Evolutionary conservation across 2,329 filamentous ascomycete genomes (phyloP).

Genomic region (Truncatella angustata): DNA sequence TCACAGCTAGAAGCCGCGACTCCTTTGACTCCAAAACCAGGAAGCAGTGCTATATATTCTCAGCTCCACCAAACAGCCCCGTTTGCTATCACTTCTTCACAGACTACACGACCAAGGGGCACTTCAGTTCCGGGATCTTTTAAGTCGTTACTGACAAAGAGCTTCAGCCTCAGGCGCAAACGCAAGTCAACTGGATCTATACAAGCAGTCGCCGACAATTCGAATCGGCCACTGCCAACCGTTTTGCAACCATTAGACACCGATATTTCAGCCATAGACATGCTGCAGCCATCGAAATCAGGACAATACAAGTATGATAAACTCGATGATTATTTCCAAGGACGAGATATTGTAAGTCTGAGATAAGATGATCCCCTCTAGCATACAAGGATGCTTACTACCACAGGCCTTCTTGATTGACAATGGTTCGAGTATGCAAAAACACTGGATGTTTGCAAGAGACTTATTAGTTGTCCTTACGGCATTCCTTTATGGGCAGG

Average conservation of each 20-base stretch:
- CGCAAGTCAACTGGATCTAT: not conserved
- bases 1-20: not conserved
- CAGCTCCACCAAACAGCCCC: not conserved
- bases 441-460: not conserved
- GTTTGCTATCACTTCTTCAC: not conserved
- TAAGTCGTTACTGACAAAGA: not conserved
- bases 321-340: not conserved
- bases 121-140: not conserved
- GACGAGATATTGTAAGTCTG: not conserved
- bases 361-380: not conserved
- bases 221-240: not conserved
- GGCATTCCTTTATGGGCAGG: not conserved
- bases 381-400: not conserved
- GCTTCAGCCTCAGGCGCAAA: not conserved
- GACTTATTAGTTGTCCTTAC: not conserved
- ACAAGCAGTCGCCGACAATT: not conserved
- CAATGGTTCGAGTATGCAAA: not conserved
- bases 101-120: not conserved
- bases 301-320: not conserved
- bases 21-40: too few species aligned
- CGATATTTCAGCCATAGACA: not conserved
- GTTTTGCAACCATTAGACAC: not conserved
- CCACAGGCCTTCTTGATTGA: not conserved
- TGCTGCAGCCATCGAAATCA: not conserved
- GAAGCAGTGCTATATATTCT: too few species aligned